Evolutionary conservation across 176 grass and related monocot genomes (phyloP), one percentile per base, ranked within the genome.

Genomic region (Carex myosuroides): DNA sequence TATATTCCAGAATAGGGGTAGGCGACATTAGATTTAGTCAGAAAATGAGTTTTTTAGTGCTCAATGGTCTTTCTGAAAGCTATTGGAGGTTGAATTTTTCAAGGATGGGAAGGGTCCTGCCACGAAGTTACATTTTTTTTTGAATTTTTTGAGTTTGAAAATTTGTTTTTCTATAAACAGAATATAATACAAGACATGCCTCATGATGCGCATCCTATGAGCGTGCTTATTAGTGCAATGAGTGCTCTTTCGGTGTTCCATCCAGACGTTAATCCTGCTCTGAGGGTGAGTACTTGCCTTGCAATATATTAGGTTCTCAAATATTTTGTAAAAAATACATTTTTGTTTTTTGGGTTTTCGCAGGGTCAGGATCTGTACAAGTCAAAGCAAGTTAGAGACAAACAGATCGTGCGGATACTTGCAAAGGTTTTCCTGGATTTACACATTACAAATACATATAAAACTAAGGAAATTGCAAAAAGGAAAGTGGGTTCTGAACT

Each of bases 201-300:
- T 77, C 89, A 90, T 84, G 89, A 87, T 82, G 89, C 89, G 8
- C 89, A 90, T 63, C 89, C 89, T 71, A 87, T 87, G 85, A 81
- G 81, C 22, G 89, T 87, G 24, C 85, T 90, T 90, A 69, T 87
- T 30, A 87, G 85, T 59, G 85, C 85, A 81, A 87, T 87, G 81
- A 90, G 89, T 81, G 85, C 89, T 33, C 85, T 90, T 85, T 90
- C 85, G 30, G 85, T 90, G 50, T 90, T 90, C 76, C 89, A 90
- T 87, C 89, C 89, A 59, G 81, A 90, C n/a, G 89, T 85, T 54
- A 90, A 90, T 70, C 85, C 89, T 81, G 89, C 89, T 22, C 85
- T 90, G 52, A 87, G 74, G 79, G 85, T 90, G 92, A 90, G 92
- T 82, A 16, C 65, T 68, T 26, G 16, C 46, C 69, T 72, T n/a